phyloP scores from a whole-genome alignment of 345 rosid species.

The Syzygium oleosum region DNA sequence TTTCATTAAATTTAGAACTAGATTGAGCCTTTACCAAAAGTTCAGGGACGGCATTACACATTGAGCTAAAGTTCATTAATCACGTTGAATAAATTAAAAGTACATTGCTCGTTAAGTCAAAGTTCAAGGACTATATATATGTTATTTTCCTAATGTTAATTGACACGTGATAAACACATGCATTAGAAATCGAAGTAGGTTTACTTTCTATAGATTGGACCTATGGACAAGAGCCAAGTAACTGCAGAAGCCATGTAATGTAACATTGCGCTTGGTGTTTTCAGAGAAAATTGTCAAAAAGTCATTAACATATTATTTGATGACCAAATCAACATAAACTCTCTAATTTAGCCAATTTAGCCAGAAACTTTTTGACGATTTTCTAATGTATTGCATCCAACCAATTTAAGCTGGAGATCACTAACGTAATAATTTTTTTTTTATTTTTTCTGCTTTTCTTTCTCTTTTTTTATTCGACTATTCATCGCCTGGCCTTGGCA shows the following conservation, averaged over 20 bases:
- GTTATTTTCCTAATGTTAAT: background rate
- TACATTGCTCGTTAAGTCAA: fast-evolving
- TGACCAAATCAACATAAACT: background rate
- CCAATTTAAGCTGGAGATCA: fast-evolving
- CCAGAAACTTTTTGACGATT: fast-evolving
- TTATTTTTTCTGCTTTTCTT: background rate
- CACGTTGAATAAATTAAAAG: fast-evolving
- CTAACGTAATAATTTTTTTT: background rate
- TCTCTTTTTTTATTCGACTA: background rate
- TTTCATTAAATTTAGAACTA: no score
- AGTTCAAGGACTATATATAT: fast-evolving
- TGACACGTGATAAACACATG: background rate
- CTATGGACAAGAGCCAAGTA: background rate
- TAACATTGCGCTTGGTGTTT: background rate
- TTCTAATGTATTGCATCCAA: fast-evolving
- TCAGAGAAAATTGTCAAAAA: fast-evolving
- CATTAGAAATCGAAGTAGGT: no score
- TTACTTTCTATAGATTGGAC: no score
- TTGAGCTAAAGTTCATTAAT: background rate
- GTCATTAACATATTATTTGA: fast-evolving
- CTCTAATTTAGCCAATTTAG: fast-evolving
- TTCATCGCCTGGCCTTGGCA: background rate
- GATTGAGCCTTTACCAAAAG: background rate
- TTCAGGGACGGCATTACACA: fast-evolving
- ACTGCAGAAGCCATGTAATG: fast-evolving